These are phyloP conservation scores for Fusarium chaquense DNA, from an alignment of 2,329 filamentous ascomycete genomes.

Conservation along the genomic window DNA sequence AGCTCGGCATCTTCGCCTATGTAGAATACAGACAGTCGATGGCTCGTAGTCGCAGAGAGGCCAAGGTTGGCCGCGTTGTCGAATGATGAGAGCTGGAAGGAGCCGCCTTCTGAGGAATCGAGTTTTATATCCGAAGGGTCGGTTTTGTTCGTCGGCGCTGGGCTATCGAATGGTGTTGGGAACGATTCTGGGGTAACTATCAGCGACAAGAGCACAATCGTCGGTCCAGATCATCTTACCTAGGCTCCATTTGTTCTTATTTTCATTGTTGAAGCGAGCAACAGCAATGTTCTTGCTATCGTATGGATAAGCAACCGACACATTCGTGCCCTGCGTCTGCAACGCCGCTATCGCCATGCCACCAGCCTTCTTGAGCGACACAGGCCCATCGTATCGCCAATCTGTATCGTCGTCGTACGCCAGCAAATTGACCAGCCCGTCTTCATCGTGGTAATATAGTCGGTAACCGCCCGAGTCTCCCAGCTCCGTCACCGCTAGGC, in stretches of 20 bases:
- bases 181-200: slow-evolving; percentile 20
- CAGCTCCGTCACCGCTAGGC: slow-evolving; percentile 31
- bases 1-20: slow-evolving; percentile 22
- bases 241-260: slow-evolving; percentile 28
- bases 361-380: slow-evolving; percentile 18
- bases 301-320: slow-evolving; percentile 36
- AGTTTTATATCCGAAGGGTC: slow-evolving; percentile 18
- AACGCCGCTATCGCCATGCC: slow-evolving; percentile 22
- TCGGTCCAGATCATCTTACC: not conserved
- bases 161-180: slow-evolving; percentile 29
- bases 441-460: slow-evolving; percentile 38
- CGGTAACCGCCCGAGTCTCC: slow-evolving; percentile 35
- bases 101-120: slow-evolving; percentile 3
- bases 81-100: slow-evolving; percentile 7
- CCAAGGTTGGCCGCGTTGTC: slow-evolving; percentile 7
- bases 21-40: slow-evolving; percentile 16
- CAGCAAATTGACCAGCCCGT: slow-evolving; percentile 25
- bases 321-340: slow-evolving; percentile 24
- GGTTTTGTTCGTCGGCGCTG: slow-evolving; percentile 30
- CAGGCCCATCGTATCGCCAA: slow-evolving; percentile 34
- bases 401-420: slow-evolving; percentile 43
- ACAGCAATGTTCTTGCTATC: slow-evolving; percentile 31
- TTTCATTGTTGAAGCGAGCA: slow-evolving; percentile 10
- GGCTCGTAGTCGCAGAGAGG: not conserved
- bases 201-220: not conserved